Percentiles rank a stretch among this genome's conserved stretches.
phyloP scores from a whole-genome alignment of 73 alveolate genomes.

The Paramecium caudatum region DNA sequence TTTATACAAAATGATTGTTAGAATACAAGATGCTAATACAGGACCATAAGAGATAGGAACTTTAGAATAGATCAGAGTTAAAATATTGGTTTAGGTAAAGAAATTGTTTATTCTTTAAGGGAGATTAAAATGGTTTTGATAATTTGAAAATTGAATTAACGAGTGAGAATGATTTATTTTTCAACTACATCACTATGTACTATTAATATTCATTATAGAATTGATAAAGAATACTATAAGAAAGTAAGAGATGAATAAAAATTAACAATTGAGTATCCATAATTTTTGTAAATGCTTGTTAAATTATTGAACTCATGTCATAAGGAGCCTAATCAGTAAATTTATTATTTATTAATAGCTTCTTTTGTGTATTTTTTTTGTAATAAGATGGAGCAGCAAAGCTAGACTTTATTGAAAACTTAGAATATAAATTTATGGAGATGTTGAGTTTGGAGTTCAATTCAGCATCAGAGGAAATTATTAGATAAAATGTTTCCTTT shows the following conservation, averaged over 20 bases:
- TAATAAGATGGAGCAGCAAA: constrained; percentile 71
- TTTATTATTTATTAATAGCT: background rate
- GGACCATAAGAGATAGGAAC: constrained; percentile 75
- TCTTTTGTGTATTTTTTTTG: constrained; percentile 72
- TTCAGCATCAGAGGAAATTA: constrained; percentile 55
- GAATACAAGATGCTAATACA: constrained; percentile 45
- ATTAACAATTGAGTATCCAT: constrained; percentile 64
- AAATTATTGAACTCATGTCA: constrained; percentile 64
- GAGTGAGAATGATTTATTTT: constrained; percentile 72
- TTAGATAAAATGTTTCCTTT: constrained; percentile 68
- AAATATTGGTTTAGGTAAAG: constrained; percentile 56
- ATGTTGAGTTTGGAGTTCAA: constrained; percentile 64
- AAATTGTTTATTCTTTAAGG: background rate
- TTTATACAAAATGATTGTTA: background rate
- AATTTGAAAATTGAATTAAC: constrained; percentile 73
- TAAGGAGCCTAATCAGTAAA: constrained; percentile 75
- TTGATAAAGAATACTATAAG: constrained; percentile 64
- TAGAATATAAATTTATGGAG: constrained; percentile 76
- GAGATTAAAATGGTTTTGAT: constrained; percentile 34
- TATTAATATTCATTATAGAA: background rate
- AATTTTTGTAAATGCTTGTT: constrained; percentile 65
- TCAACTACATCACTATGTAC: constrained; percentile 70
- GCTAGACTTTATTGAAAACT: constrained; percentile 70
- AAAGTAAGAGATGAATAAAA: constrained; percentile 60
- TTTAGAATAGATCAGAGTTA: constrained; percentile 72